Evolutionary conservation across 108 stramenopile genomes (phyloP), one percentile per base, ranked within the genome.

Genomic region (Craspedostauros australis): DNA sequence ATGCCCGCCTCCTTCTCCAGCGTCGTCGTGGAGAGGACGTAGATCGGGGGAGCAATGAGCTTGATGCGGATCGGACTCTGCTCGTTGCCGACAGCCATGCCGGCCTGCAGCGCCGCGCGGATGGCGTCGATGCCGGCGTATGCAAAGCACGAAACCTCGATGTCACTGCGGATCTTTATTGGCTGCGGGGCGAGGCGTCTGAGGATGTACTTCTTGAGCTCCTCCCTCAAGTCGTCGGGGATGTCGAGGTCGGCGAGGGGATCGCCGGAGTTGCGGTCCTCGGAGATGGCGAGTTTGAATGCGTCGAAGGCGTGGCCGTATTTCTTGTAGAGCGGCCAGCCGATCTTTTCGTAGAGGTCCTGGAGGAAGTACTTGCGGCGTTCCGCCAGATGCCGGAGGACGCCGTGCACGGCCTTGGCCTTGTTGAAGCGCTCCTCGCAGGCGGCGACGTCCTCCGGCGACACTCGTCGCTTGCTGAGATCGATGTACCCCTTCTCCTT

Each of bases 401-500:
- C 95, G 16, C 87, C 88, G 73, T 99, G 97, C 19, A 99, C 98
- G 6, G 95, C 94, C 73, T 97, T 97, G 66, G 96, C 96, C 70
- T 93, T 93, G 79, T 88, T 93, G 76, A 83, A 98, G 22, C 90
- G 81, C 53, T 97, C 96, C 57, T 98, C 97, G 61, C 96, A 98
- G 32, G 96, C 95, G 22, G 86, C 93, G 5, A 96, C 87, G 54
- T 99, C 99, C 68, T 99, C 99, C 0, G 96, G 93, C 37, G 80
- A 78, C 1, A 99, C 99, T 55, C 96, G 93, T 26, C 97, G 91
- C 62, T 99, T 99, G 38, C 81, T 85, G 31, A 99, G 64, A 80
- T 99, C 99, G 59, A 99, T 99, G 76, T 99, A 99, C 22, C 99
- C 98, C 87, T 98, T 98, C 46, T 99, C 96, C 68, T 95, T 91